phyloP scores from a whole-genome alignment of 805 yeast genomes.

The Pichia cephalocereana region DNA sequence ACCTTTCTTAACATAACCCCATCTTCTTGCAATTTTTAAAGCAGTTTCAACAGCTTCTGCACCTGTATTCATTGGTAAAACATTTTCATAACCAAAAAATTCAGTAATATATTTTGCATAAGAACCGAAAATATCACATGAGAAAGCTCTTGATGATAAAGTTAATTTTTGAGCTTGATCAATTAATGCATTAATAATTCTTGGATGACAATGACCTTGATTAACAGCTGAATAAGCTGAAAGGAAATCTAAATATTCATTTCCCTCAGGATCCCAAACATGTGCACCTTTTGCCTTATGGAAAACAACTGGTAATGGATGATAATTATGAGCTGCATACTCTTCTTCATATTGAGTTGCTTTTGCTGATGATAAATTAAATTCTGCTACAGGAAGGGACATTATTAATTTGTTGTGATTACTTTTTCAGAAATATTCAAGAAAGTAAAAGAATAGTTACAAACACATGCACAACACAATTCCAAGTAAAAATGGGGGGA shows the following conservation, averaged over 20 bases:
- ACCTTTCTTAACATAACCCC: conserved; percentile 89
- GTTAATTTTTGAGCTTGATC: conserved; percentile 85
- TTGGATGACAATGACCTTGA: conserved; percentile 97
- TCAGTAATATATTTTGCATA: conserved; percentile 86
- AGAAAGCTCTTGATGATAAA: conserved; percentile 85
- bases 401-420: background rate
- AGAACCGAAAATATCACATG: conserved; percentile 65
- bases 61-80: conserved; percentile 97
- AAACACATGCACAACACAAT: no score
- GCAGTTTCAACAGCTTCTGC: conserved; percentile 98
- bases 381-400: conserved; percentile 23
- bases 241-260: conserved; percentile 82
- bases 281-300: conserved; percentile 81
- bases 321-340: conserved; percentile 95
- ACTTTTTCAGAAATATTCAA: background rate
- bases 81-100: conserved; percentile 83
- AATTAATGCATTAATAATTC: conserved; percentile 71
- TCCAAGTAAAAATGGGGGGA: no score
- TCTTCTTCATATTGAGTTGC: conserved; percentile 63
- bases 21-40: conserved; percentile 87
- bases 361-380: conserved; percentile 49
- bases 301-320: conserved; percentile 92
- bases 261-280: conserved; percentile 98
- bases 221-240: conserved; percentile 96
- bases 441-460: no score